phyloP scores from a whole-genome alignment of 148 eudicot genomes.

The Suaeda aralocaspica region DNA sequence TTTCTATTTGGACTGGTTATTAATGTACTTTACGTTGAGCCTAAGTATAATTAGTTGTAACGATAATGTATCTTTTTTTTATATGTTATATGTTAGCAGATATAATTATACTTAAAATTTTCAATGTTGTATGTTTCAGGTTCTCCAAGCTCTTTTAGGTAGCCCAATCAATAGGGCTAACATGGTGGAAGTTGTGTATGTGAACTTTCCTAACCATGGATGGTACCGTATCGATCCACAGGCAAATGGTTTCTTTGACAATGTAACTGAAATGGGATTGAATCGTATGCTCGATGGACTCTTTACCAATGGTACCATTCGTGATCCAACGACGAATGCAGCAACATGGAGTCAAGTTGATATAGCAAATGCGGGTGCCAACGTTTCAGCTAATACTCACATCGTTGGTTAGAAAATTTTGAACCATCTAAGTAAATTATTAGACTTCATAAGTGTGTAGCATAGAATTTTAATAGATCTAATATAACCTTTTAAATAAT shows the following conservation, averaged over 20 bases:
- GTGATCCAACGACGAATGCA: not conserved
- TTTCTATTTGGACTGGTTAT: no score
- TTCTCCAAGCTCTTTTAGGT: constrained; percentile 5
- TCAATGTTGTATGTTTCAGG: constrained; percentile 2
- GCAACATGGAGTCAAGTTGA: constrained; percentile 10
- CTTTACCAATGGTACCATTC: not conserved
- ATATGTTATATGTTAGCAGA: no score
- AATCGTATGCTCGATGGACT: not conserved
- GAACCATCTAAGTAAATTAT: not conserved
- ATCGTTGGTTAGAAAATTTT: not conserved
- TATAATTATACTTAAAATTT: no score
- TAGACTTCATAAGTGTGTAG: not conserved
- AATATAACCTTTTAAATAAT: no score
- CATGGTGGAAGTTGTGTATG: not conserved
- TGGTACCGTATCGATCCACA: not conserved
- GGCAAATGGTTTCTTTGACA: not conserved
- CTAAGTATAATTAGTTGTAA: no score
- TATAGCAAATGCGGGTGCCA: not conserved
- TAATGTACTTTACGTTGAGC: no score
- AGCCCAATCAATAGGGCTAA: not conserved
- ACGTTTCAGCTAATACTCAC: constrained; percentile 5
- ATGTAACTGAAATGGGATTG: not conserved
- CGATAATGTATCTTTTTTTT: no score
- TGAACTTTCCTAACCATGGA: constrained; percentile 10
- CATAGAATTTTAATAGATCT: not conserved